Conservation (phyloP, 1,139 yeast genomes). For the Taphrina betulina region DNA sequence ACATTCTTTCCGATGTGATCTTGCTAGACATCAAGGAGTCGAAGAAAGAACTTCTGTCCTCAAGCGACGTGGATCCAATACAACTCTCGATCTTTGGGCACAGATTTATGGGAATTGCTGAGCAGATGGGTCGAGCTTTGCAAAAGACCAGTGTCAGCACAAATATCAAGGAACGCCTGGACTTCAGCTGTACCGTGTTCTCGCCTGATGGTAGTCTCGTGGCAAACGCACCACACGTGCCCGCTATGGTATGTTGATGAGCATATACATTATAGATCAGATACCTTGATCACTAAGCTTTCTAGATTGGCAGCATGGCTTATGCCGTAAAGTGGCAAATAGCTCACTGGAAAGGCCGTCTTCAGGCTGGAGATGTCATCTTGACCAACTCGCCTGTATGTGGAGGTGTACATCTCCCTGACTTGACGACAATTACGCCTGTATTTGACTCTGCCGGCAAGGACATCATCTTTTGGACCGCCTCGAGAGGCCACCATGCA, state of each 20-base stretch:
- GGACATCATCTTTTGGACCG: slow-evolving; percentile 58
- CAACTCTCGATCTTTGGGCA: slow-evolving; percentile 70
- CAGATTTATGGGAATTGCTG: slow-evolving; percentile 77
- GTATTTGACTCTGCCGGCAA: slow-evolving; percentile 58
- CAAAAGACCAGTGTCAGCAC: slow-evolving; percentile 73
- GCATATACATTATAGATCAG: too few species aligned
- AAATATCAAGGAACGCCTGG: slow-evolving; percentile 71
- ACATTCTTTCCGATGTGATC: slow-evolving; percentile 45
- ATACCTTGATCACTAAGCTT: too few species aligned
- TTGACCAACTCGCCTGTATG: slow-evolving; percentile 68
- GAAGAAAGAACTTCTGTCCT: background rate
- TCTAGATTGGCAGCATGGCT: slow-evolving; percentile 76
- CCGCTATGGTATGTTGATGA: too few species aligned
- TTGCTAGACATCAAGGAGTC: slow-evolving; percentile 12
- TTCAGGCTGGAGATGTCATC: slow-evolving; percentile 63
- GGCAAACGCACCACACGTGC: slow-evolving; percentile 78
- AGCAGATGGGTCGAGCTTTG: slow-evolving; percentile 73
- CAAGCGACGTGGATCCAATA: slow-evolving; percentile 56
- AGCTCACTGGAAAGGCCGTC: slow-evolving; percentile 56
- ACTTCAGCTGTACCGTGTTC: slow-evolving; percentile 73
- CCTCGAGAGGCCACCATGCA: slow-evolving; percentile 67
- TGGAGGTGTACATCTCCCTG: slow-evolving; percentile 72
- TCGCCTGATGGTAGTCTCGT: slow-evolving; percentile 66
- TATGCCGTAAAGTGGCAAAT: slow-evolving; percentile 65
- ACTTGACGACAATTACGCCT: slow-evolving; percentile 73